Conservation (phyloP, 768 basidiomycete genomes). For the Daedaleopsis sinensis region DNA sequence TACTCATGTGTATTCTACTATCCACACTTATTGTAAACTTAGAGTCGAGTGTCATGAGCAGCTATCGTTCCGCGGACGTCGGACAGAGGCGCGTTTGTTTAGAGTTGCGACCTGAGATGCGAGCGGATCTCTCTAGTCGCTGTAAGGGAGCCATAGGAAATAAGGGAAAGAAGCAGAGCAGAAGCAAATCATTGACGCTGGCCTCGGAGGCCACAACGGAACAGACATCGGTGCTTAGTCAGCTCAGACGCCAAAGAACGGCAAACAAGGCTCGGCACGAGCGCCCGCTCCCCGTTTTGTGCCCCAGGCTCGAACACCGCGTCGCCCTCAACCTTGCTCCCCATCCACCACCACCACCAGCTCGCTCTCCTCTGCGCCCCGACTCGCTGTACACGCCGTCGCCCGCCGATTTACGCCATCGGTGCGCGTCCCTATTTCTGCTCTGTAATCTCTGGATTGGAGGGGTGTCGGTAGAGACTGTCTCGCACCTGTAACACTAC, state of each 20-base stretch:
- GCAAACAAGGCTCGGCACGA: constrained; percentile 21
- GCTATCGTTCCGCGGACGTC: not conserved
- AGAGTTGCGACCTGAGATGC: constrained; percentile 7
- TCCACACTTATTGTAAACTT: not conserved
- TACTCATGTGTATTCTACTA: not conserved
- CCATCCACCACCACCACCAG: constrained; percentile 10
- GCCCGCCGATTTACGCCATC: not conserved
- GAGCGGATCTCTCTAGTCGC: constrained; percentile 13
- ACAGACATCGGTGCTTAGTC: constrained; percentile 16
- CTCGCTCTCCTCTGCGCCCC: not conserved
- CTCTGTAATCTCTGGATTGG: constrained; percentile 10
- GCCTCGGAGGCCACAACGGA: not conserved
- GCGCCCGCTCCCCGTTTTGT: constrained; percentile 18
- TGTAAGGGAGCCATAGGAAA: too few species aligned
- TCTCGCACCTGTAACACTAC: constrained; percentile 33
- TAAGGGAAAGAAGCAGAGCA: constrained; percentile 10
- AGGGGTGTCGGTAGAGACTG: constrained; percentile 22
- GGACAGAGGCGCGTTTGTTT: not conserved
- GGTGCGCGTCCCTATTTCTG: not conserved
- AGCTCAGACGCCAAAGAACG: constrained; percentile 22
- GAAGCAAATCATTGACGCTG: too few species aligned
- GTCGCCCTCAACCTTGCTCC: constrained; percentile 7
- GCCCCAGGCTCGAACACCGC: constrained; percentile 3
- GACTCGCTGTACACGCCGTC: not conserved
- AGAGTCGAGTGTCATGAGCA: not conserved